phyloP scores from a whole-genome alignment of 1,284 basidiomycete genomes.

The Ustilago cynodontis region DNA sequence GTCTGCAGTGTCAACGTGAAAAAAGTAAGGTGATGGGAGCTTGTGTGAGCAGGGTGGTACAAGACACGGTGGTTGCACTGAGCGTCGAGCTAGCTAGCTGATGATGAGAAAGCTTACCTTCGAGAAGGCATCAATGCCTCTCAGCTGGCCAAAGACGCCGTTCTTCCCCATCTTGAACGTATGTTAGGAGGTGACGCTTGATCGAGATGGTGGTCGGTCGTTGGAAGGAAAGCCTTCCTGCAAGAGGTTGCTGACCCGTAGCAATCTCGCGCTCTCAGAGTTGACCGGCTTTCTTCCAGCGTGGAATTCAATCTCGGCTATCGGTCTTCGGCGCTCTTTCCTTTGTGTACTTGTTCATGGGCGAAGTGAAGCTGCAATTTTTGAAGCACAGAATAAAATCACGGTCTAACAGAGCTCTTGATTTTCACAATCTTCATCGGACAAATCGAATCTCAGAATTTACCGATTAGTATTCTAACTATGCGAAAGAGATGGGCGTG shows the following conservation, averaged over 20 bases:
- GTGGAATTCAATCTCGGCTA: conserved; percentile 18
- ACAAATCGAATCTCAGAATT: too few relatives aligned
- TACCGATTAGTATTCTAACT: too few relatives aligned
- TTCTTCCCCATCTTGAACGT: conserved; percentile 53
- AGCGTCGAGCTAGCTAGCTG: neutral
- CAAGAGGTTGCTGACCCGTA: neutral
- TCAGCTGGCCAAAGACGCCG: conserved; percentile 62
- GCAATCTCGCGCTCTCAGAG: too few relatives aligned
- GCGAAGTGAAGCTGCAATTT: too few relatives aligned
- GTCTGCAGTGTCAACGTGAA: too few relatives aligned
- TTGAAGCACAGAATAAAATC: too few relatives aligned
- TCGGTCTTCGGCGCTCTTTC: conserved; percentile 2
- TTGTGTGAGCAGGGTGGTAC: conserved; percentile 9
- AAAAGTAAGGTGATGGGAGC: too few relatives aligned
- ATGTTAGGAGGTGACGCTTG: neutral
- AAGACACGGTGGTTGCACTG: neutral
- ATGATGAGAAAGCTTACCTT: conserved; percentile 77
- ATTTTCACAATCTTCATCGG: too few relatives aligned
- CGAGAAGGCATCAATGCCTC: conserved; percentile 90
- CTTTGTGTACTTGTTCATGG: neutral
- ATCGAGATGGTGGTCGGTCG: conserved; percentile 3
- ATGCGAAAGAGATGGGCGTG: too few relatives aligned
- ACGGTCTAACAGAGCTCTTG: too few relatives aligned
- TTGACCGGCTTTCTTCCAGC: conserved; percentile 24
- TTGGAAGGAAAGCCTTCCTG: neutral